phyloP scores from a whole-genome alignment of 139 green algal genomes.

The Zygnema cylindricum region DNA sequence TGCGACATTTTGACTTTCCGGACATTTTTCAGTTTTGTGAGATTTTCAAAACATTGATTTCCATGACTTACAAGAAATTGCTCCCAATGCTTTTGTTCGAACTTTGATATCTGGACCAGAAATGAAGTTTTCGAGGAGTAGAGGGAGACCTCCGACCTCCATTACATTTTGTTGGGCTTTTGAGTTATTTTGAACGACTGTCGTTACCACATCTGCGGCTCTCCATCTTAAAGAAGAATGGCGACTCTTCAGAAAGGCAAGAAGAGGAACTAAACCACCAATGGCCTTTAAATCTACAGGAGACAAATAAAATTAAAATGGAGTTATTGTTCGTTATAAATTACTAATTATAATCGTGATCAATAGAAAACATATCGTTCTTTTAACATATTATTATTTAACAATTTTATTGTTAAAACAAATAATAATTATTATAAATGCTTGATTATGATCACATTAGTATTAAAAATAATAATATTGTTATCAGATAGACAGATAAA shows the following conservation, averaged over 20 bases:
- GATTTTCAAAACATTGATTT: too few species aligned
- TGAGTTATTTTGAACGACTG: constrained; percentile 63
- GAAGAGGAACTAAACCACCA: constrained; percentile 45
- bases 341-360: too few species aligned
- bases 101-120: constrained; percentile 36
- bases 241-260: constrained; percentile 35
- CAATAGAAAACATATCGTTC: too few species aligned
- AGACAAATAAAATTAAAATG: neutral
- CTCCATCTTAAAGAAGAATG: constrained; percentile 23
- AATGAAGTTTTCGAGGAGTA: constrained; percentile 33
- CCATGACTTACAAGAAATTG: constrained; percentile 53
- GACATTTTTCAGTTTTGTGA: too few species aligned
- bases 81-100: constrained; percentile 47
- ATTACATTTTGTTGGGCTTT: constrained; percentile 55
- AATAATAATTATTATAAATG: too few species aligned
- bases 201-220: constrained; percentile 59
- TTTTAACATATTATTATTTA: too few species aligned
- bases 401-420: too few species aligned
- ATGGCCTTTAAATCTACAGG: constrained; percentile 59
- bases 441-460: too few species aligned
- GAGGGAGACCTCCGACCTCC: constrained; percentile 40
- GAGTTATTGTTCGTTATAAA: too few species aligned
- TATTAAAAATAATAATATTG: too few species aligned
- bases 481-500: too few species aligned
- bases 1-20: too few species aligned